A percentile compares a stretch with the other conserved stretches of the same genome.
Evolutionary conservation across 768 basidiomycete genomes (phyloP).

Genomic region (Agaricus bisporus): DNA sequence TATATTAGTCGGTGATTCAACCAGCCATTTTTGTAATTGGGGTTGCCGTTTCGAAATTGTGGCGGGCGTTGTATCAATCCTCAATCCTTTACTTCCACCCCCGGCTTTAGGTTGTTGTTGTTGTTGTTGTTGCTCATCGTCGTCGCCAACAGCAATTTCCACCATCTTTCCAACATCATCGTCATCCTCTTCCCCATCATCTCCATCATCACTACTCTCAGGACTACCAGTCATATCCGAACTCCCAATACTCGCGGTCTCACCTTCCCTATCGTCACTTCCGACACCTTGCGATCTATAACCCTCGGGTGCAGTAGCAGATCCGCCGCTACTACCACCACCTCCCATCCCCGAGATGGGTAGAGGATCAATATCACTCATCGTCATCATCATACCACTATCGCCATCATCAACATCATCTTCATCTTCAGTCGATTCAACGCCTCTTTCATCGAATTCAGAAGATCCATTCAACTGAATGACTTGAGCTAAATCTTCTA

Average conservation of each 20-base stretch:
- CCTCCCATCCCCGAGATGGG: constrained; percentile 46
- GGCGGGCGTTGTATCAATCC: background rate
- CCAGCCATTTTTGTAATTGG: too few species aligned
- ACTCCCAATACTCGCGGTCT: constrained; percentile 72
- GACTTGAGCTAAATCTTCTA: constrained; percentile 85
- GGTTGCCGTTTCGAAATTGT: background rate
- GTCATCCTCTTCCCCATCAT: constrained; percentile 43
- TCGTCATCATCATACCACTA: background rate
- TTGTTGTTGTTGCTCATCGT: constrained; percentile 24
- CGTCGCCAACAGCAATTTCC: constrained; percentile 74
- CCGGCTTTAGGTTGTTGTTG: constrained; percentile 13
- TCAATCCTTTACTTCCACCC: background rate
- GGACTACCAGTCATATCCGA: constrained; percentile 70
- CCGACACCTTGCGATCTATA: background rate
- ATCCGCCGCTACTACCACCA: background rate
- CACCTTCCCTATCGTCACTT: constrained; percentile 47
- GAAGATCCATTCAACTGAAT: constrained; percentile 53
- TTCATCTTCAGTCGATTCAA: constrained; percentile 51
- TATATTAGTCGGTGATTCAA: background rate
- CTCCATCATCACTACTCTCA: constrained; percentile 69
- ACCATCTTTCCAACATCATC: constrained; percentile 56
- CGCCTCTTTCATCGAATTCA: constrained; percentile 38
- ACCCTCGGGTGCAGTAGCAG: too few species aligned
- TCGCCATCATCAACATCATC: constrained; percentile 23
- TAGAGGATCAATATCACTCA: constrained; percentile 43